These are phyloP conservation scores for Pontederia crassipes DNA, from an alignment of 176 grass and related monocot genomes.

Conservation along the genomic window DNA sequence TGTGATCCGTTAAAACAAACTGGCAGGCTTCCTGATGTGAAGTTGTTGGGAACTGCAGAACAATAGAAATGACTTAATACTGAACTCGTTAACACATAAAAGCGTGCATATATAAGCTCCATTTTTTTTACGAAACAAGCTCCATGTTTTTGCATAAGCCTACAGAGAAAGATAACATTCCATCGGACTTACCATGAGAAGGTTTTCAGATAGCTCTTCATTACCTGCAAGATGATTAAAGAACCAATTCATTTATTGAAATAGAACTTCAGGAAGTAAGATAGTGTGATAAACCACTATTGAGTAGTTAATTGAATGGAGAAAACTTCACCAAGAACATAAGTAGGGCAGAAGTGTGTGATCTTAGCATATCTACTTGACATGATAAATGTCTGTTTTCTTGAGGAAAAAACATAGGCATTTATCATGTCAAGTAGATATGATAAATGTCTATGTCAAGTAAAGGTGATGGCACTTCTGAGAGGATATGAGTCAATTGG, in stretches of 20 bases:
- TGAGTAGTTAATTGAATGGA: not conserved
- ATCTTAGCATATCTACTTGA: too few species aligned
- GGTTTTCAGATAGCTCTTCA: conserved; percentile 65
- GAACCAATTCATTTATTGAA: conserved; percentile 24
- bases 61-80: conserved; percentile 3
- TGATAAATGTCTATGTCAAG: too few species aligned
- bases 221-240: conserved; percentile 47
- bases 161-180: conserved; percentile 3
- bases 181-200: conserved; percentile 49
- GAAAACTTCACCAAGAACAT: not conserved
- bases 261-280: conserved; percentile 18
- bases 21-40: conserved; percentile 87
- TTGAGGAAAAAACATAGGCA: too few species aligned
- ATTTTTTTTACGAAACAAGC: not conserved
- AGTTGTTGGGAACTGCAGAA: conserved; percentile 67
- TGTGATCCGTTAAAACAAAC: conserved; percentile 55
- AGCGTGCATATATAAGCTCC: not conserved
- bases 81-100: not conserved
- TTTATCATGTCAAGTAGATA: too few species aligned
- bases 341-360: not conserved
- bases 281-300: not conserved
- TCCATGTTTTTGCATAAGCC: not conserved
- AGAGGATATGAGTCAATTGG: too few species aligned
- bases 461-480: too few species aligned
- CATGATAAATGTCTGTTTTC: too few species aligned